Base-by-base conservation (phyloP, 1,284 basidiomycete species). In the Testicularia cyperi region DNA sequence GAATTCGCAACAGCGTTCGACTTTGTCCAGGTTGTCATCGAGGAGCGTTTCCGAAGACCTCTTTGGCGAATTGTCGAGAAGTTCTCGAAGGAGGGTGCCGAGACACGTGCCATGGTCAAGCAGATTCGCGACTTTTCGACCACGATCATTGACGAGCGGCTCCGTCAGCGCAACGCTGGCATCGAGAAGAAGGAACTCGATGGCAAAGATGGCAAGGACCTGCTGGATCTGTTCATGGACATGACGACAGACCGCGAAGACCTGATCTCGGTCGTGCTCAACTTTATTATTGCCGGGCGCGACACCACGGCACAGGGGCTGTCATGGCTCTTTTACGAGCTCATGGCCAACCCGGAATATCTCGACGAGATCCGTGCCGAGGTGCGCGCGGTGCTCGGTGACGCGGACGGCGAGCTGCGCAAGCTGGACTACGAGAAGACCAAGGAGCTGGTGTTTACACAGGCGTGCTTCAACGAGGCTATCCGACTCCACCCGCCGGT, bases 211-310 rank as follows among this genome's bases (percentile, higher is more conserved):
- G 66, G 67, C 37, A 68, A 71, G 44, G 69, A 71, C 24, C 45
- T 71, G 28, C 48, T 72, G 27, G 64, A 62, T 18, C 56, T 70
- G 5, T 72, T 72, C 41, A 72, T 72, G 53, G 65, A 72, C 22
- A 35, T 56, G 28, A 60, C 56, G 6, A 52, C 52, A 18, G 42
- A 54, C 16, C 48, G 62, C 8, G 56, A 68, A 14, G 69, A 70
- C 18, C 67, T 72, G 7, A 60, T 64, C 13, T 43, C 58, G 12
- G 55, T 66, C 9, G 67, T 69, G 36, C 62, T 67, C 32, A 71
- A 71, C 47, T 72, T 72, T 32, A 46, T 72, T 39, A 68, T 72
- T 26, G 69, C 69, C 10, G 69, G 69, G 9, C 48, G 65, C 6
- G 68, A 70, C 41, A 70, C 68, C 6, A 69, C 68, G 1, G 68